These are phyloP conservation scores for Rhizodiscina lignyota DNA, from an alignment of 495 filamentous ascomycete species.

Conservation along the genomic window DNA sequence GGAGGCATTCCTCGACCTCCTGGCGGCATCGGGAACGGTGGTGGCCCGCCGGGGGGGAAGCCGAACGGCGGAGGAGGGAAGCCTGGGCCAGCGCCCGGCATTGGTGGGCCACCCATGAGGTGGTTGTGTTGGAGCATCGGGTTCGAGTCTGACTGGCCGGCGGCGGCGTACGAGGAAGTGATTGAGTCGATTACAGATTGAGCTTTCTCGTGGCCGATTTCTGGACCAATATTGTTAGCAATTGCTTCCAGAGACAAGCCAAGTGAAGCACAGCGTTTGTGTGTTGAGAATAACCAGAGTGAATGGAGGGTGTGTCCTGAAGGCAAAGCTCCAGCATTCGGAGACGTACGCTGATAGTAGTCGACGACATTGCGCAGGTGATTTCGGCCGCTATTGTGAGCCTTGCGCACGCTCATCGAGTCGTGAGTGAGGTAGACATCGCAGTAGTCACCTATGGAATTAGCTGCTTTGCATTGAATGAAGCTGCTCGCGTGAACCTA, in stretches of 20 bases:
- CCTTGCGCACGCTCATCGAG: slow-evolving; percentile 98
- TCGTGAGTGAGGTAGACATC: slow-evolving; percentile 99
- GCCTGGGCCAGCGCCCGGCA: slow-evolving; percentile 11
- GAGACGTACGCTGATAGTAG: slow-evolving; percentile 78
- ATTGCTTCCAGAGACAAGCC: not conserved
- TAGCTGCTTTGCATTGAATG: not conserved
- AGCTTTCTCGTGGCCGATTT: slow-evolving; percentile 96
- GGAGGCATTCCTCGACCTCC: slow-evolving; percentile 1
- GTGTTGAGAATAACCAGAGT: not conserved
- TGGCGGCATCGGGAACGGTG: not conserved
- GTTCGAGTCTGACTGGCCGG: slow-evolving; percentile 72
- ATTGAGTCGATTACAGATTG: slow-evolving; percentile 97
- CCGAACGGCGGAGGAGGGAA: slow-evolving; percentile 9
- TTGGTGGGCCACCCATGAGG: slow-evolving; percentile 12
- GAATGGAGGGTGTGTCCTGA: not conserved
- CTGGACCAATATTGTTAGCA: slow-evolving; percentile 14
- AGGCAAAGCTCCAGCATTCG: not conserved
- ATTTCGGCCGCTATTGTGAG: slow-evolving; percentile 91
- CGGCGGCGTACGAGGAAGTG: slow-evolving; percentile 83
- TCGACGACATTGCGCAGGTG: slow-evolving; percentile 94
- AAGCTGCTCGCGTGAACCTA: slow-evolving; percentile 25
- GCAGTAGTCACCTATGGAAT: slow-evolving; percentile 82
- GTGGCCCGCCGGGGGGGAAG: slow-evolving; percentile 1
- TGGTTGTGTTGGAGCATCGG: slow-evolving; percentile 53
- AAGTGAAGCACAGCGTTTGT: no score